Conservation (phyloP, 108 stramenopile genomes). For the Chaetoceros muelleri region DNA sequence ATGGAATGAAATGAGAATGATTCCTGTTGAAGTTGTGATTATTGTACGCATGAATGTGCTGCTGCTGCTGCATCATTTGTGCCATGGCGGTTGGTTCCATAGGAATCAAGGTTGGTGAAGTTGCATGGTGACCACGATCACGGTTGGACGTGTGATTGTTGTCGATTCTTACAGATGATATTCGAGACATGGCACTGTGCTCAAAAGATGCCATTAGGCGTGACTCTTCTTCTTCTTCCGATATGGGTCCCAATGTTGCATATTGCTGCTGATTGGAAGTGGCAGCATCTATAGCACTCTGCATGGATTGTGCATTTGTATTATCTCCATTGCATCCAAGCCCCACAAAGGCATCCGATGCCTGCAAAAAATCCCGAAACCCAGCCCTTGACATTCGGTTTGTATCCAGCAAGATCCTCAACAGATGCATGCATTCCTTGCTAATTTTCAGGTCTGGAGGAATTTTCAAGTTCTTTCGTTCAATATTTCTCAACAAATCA, state of each 20-base stretch:
- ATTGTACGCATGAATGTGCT: neutral
- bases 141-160: constrained; percentile 19
- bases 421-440: constrained; percentile 65
- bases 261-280: constrained; percentile 10
- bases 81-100: neutral
- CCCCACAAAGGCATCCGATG: constrained; percentile 62
- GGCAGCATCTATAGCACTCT: constrained; percentile 1
- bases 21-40: neutral
- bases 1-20: constrained; percentile 12
- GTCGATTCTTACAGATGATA: too few relatives aligned
- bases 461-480: constrained; percentile 69
- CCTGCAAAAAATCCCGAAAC: constrained; percentile 77
- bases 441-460: constrained; percentile 74
- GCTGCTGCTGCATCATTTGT: neutral
- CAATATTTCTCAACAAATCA: constrained; percentile 80
- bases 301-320: neutral
- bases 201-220: constrained; percentile 19
- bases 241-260: constrained; percentile 65
- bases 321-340: constrained; percentile 62
- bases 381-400: constrained; percentile 64
- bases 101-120: constrained; percentile 16
- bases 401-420: constrained; percentile 65
- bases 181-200: too few relatives aligned
- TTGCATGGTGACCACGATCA: constrained; percentile 15
- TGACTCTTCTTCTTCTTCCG: constrained; percentile 49